Percentiles rank a stretch among this genome's conserved stretches.
Evolutionary conservation across 2,329 filamentous ascomycete species (phyloP).

Genomic region (Rhexocercosporidium sp.): DNA sequence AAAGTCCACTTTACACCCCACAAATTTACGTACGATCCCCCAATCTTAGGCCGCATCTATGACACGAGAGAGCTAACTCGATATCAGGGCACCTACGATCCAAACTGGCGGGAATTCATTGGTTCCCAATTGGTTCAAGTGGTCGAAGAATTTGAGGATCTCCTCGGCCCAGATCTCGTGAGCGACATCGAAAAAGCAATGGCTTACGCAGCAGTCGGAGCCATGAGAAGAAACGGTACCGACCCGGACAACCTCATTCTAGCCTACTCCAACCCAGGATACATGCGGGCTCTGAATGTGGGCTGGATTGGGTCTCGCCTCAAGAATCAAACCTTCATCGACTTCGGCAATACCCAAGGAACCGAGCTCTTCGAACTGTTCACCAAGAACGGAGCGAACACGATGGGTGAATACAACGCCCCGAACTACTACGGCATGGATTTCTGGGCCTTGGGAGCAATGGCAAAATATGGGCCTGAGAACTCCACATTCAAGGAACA

Average conservation of each 20-base stretch:
- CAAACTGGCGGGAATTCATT: slow-evolving; percentile 68
- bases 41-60: no score
- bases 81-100: slow-evolving; percentile 60
- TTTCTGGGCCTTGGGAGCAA: slow-evolving; percentile 54
- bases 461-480: slow-evolving; percentile 58
- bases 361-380: slow-evolving; percentile 61
- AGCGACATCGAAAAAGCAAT: slow-evolving; percentile 57
- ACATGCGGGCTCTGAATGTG: slow-evolving; percentile 65
- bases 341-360: slow-evolving; percentile 59
- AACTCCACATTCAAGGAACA: slow-evolving; percentile 58
- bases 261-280: slow-evolving; percentile 44
- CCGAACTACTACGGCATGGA: slow-evolving; percentile 64
- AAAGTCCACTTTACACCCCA: slow-evolving; percentile 43
- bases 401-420: slow-evolving; percentile 60
- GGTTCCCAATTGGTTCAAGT: slow-evolving; percentile 62
- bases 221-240: slow-evolving; percentile 65
- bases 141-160: slow-evolving; percentile 59
- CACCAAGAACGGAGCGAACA: slow-evolving; percentile 51
- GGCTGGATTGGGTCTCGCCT: slow-evolving; percentile 61
- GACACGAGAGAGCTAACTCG: not conserved
- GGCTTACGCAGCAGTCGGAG: slow-evolving; percentile 59
- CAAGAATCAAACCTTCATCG: slow-evolving; percentile 63
- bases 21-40: slow-evolving; percentile 41
- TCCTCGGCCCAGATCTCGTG: slow-evolving; percentile 47
- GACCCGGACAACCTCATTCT: slow-evolving; percentile 49